Evolutionary conservation across 176 grass and related monocot species (phyloP), one percentile per base, ranked within the genome.

Genomic region (Guadua angustifolia): DNA sequence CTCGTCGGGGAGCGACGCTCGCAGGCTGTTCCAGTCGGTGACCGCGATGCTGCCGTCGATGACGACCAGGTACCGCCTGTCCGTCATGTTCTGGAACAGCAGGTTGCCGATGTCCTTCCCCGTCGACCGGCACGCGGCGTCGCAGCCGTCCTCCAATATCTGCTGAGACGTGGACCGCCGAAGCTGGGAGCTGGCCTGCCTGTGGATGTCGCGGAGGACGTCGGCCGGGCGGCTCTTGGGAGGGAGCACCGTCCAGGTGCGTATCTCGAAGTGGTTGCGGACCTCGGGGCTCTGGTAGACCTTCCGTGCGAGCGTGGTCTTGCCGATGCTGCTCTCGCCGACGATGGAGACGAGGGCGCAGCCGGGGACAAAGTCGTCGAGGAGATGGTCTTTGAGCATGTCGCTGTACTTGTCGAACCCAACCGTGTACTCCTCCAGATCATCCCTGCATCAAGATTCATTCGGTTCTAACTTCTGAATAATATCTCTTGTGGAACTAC

Each of bases 201-300:
- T 0, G 58, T 86, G 36, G 80, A 92, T 92, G 73, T 83, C 79
- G 2, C 62, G 61, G 59, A 89, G 75, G 7, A 83, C 58, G 66
- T 87, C 73, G 51, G 83, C 56, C 0, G 83, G 66, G 14, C 83
- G 82, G 74, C 66, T 75, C 67, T 87, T 89, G 19, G 74, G 79
- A 26, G 90, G 74, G 45, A 92, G 70, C 24, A 66, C 68, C 26
- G 83, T 86, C 90, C 83, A 89, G 10, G 83, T 88, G 72, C 74
- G 83, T 49, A 86, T 88, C 58, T 79, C 90, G 84, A 89, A 89
- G 84, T 89, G 86, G 69, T 74, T 86, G 26, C 87, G 65, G 11
- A 92, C 55, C 73, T 92, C 79, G 2, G 50, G 79, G 83, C 59
- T 71, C 49, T 83, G 35, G 84, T 86, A 92, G 7, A 86, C 83